Evolutionary conservation across 352 stramenopile species (phyloP).

Genomic region (Stramenopiles sp.): DNA sequence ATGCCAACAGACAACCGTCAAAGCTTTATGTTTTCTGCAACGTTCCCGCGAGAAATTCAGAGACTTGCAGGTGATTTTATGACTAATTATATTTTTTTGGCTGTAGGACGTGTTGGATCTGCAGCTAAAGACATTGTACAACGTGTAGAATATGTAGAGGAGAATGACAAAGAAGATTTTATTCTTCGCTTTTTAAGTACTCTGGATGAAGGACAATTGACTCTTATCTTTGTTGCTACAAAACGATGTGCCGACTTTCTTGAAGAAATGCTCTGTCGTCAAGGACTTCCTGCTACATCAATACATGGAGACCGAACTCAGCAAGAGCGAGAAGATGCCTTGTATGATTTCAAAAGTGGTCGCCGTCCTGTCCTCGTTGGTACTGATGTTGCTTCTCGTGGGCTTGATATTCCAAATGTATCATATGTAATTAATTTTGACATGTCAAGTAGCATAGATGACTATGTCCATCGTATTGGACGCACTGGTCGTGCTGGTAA

Average conservation of each 20-base stretch:
- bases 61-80: constrained; percentile 82
- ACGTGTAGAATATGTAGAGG: constrained; percentile 74
- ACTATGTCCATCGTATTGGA: constrained; percentile 95
- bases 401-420: constrained; percentile 91
- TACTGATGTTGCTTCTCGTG: constrained; percentile 83
- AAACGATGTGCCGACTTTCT: constrained; percentile 82
- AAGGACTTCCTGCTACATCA: constrained; percentile 49
- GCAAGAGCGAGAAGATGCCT: constrained; percentile 22
- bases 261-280: constrained; percentile 61
- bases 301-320: constrained; percentile 72
- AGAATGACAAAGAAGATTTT: constrained; percentile 76
- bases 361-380: constrained; percentile 68
- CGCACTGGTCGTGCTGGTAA: constrained; percentile 93
- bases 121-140: constrained; percentile 92
- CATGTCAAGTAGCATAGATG: constrained; percentile 84
- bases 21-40: constrained; percentile 98
- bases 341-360: constrained; percentile 56
- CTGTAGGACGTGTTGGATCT: constrained; percentile 78
- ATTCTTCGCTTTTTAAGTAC: constrained; percentile 75
- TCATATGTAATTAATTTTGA: constrained; percentile 87
- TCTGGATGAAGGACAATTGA: constrained; percentile 36
- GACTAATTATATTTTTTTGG: constrained; percentile 93
- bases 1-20: constrained; percentile 69
- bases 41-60: constrained; percentile 88
- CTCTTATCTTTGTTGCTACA: constrained; percentile 93